Conservation (phyloP, 1,284 basidiomycete genomes). For the Tremellales sp. region DNA sequence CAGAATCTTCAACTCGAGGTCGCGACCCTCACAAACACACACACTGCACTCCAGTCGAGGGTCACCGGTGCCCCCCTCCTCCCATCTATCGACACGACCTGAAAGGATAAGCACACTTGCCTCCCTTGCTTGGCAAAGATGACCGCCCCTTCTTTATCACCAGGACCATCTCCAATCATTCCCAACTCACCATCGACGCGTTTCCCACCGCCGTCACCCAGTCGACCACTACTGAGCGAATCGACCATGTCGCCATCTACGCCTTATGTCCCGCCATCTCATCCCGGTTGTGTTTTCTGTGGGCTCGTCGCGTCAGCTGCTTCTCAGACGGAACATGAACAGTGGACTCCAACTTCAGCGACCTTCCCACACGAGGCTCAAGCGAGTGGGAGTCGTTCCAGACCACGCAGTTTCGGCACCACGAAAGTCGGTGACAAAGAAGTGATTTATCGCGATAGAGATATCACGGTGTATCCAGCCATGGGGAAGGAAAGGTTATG, state of each 20-base stretch:
- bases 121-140: too few species aligned
- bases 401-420: too few species aligned
- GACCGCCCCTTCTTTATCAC: neutral
- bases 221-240: neutral
- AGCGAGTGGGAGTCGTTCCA: too few species aligned
- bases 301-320: constrained; percentile 23
- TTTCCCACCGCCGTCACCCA: neutral
- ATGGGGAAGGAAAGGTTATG: constrained; percentile 37
- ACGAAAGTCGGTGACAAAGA: constrained; percentile 25
- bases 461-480: constrained; percentile 36
- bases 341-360: too few species aligned
- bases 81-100: too few species aligned
- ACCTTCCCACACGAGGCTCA: too few species aligned
- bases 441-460: constrained; percentile 34
- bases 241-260: neutral
- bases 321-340: constrained; percentile 1
- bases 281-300: constrained; percentile 34
- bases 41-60: too few species aligned
- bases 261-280: neutral
- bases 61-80: too few species aligned
- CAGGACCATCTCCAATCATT: neutral
- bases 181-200: neutral
- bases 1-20: too few species aligned
- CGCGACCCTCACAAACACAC: too few species aligned
- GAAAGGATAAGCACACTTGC: too few species aligned